A percentile compares a stretch with the other conserved stretches of the same genome.
Evolutionary conservation across 2,329 filamentous ascomycete genomes (phyloP).

Genomic region (Penicillium oxalicum): DNA sequence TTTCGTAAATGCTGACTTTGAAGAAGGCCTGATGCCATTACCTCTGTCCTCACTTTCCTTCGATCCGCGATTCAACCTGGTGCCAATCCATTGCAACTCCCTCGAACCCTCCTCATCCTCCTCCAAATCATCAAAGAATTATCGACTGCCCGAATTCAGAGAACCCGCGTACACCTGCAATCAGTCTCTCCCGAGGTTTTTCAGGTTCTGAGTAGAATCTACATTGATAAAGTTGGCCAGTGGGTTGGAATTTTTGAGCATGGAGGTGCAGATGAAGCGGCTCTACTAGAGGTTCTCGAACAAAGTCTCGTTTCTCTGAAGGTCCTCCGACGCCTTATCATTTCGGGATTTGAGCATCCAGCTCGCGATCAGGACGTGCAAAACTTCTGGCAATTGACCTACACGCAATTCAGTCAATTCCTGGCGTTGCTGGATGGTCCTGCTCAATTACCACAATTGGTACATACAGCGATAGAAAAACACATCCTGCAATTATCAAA

Average conservation of each 20-base stretch:
- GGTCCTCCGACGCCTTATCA: slow-evolving; percentile 68
- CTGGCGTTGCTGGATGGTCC: slow-evolving; percentile 57
- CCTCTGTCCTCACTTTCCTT: slow-evolving; percentile 56
- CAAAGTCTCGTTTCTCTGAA: slow-evolving; percentile 76
- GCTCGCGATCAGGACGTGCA: slow-evolving; percentile 70
- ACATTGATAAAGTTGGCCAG: slow-evolving; percentile 62
- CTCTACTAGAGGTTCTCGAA: slow-evolving; percentile 59
- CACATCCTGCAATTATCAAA: slow-evolving; percentile 88
- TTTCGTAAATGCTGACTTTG: slow-evolving; percentile 6
- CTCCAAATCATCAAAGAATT: slow-evolving; percentile 88
- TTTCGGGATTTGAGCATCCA: slow-evolving; percentile 77
- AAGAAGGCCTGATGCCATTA: slow-evolving; percentile 44
- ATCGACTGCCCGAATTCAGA: slow-evolving; percentile 68
- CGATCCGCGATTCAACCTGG: slow-evolving; percentile 49
- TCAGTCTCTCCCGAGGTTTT: slow-evolving; percentile 76
- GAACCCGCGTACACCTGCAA: slow-evolving; percentile 70
- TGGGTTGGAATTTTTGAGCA: slow-evolving; percentile 61
- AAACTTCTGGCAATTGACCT: slow-evolving; percentile 73
- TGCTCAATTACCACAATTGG: slow-evolving; percentile 47
- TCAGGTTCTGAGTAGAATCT: slow-evolving; percentile 71
- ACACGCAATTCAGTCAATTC: slow-evolving; percentile 71
- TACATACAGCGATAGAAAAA: slow-evolving; percentile 66
- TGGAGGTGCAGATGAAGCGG: slow-evolving; percentile 54
- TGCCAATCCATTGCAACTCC: slow-evolving; percentile 60
- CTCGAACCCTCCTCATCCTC: slow-evolving; percentile 68